Conservation (phyloP, 2,329 filamentous ascomycete genomes). For the Monosporascus sp. region DNA sequence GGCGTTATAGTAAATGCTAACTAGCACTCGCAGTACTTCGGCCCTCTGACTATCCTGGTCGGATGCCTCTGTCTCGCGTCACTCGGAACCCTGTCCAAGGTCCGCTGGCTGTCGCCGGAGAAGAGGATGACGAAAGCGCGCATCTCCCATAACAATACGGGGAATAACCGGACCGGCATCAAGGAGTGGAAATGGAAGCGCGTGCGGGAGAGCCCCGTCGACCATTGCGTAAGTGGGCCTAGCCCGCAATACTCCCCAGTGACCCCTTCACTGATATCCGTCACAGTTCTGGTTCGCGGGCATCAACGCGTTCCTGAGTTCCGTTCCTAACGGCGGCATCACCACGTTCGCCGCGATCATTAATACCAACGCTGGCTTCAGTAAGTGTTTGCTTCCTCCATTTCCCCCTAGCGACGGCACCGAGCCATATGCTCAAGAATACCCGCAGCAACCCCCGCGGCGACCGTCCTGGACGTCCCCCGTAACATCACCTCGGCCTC, state of each 20-base stretch:
- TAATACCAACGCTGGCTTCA: slow-evolving; percentile 31
- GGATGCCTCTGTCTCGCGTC: slow-evolving; percentile 29
- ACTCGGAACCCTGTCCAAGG: slow-evolving; percentile 33
- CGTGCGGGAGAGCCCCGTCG: slow-evolving; percentile 28
- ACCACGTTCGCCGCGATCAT: slow-evolving; percentile 31
- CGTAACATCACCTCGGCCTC: slow-evolving; percentile 27
- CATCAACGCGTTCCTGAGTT: slow-evolving; percentile 30
- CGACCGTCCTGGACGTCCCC: slow-evolving; percentile 32
- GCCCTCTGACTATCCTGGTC: slow-evolving; percentile 27
- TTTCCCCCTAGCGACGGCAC: background rate
- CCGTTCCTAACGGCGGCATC: slow-evolving; percentile 31
- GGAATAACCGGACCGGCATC: slow-evolving; percentile 30
- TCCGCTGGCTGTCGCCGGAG: slow-evolving; percentile 29
- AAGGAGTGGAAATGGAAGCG: slow-evolving; percentile 34
- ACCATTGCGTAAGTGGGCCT: slow-evolving; percentile 23
- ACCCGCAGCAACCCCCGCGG: slow-evolving; percentile 27
- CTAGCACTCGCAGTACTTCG: slow-evolving; percentile 24
- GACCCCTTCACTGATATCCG: background rate
- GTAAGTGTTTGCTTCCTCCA: slow-evolving; percentile 11
- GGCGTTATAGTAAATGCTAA: background rate
- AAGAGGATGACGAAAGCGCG: slow-evolving; percentile 32
- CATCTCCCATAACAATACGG: slow-evolving; percentile 31
- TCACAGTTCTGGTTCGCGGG: slow-evolving; percentile 32
- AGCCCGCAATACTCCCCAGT: background rate
- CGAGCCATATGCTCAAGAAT: background rate